Base-by-base conservation (phyloP, 116 monocot genomes). In the Papilionanthe hybrid region DNA sequence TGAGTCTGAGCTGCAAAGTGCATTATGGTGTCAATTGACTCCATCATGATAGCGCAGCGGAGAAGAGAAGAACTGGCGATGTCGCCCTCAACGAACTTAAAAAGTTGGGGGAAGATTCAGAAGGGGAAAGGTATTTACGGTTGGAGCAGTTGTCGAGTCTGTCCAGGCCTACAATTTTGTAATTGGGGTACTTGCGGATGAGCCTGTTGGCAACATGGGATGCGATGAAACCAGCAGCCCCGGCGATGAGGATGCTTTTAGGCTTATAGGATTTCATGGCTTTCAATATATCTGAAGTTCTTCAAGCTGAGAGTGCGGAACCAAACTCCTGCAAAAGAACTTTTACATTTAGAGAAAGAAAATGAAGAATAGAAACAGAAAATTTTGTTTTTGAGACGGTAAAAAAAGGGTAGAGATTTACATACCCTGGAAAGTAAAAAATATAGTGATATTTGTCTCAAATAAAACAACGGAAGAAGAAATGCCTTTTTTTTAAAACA, bases 1-100 rank as follows among this genome's bases (percentile, higher is more conserved):
- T 81, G 81, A 22, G 81, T 81, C 56, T 81, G 81, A 32, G 81
- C 81, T 25, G 81, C 81, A 28, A 81, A 81, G 75, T 81, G 81
- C 81, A 81, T 81, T 28, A 81, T 75, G 41, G 81, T 81, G 18
- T 81, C 81, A 27, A 81, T 81, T 37, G 81, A 81, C 9, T 81
- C 81, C 7, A 63, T 75, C 6, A 81, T 75, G 28, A 81, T 75
- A 63, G 75, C 75, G 9, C 63, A 65, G 28, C 47, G 56, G 28
- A 81, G 37, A 27, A 81, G 81, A 45, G 75, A 58, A 47, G 81
- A 44, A 60, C 75, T 81, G 11, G 81, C 63, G 10, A 81, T 81
- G 41, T 81, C 81, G 19, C 81, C 81, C 72, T 75, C 58, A 5
- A 81, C 81, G 27, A 81, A 81, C 75, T 63, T 75, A 5, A 75